Evolutionary conservation across 257 asterid species (phyloP), one percentile per base, ranked within the genome.

Genomic region (Ligustrum vulgare): DNA sequence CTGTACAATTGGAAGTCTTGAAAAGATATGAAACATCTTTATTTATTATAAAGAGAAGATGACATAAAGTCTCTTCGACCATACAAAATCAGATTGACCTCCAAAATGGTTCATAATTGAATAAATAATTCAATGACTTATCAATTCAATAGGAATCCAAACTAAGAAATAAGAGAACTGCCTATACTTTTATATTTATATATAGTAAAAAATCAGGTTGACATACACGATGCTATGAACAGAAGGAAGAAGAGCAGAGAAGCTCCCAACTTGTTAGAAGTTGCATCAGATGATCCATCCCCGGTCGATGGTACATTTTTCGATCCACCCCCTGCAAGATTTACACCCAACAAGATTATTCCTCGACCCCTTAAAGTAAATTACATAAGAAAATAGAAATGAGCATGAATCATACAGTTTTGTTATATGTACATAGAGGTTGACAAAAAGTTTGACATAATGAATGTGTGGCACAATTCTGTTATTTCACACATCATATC

Each of bases 71-170:
- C 51, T 70, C 69, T 41, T 51, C 86, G 71, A 71, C 41, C 67
- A 69, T 82, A 87, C 88, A 85, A 83, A 87, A 82, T 75, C 81
- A 73, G 67, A 72, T 58, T 2, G 77, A 83, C 81, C 86, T 74
- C 41, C 69, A 72, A 82, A 71, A 71, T 32, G 54, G 83, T 85
- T 71, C 86, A 76, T 33, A 56, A 66, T 73, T 43, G 75, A 83
- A 86, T 80, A 75, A 76, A 71, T 82, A 71, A 86, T 80, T 77
- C 60, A 80, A 69, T 35, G 20, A 15, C n/a, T 41, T 60, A 28
- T 8, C 28, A 71, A 64, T n/a, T 70, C 6, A 58, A 70, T 5
- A 33, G 23, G 60, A 8, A 72, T 34, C 56, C 65, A 18, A 39
- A 41, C 39, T 64, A 62, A 32, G 68, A 49, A 58, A 76, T 68